A percentile compares a stretch with the other conserved stretches of the same genome.
phyloP scores from a whole-genome alignment of 352 stramenopile species.

The Halophytophthora batemanensis region DNA sequence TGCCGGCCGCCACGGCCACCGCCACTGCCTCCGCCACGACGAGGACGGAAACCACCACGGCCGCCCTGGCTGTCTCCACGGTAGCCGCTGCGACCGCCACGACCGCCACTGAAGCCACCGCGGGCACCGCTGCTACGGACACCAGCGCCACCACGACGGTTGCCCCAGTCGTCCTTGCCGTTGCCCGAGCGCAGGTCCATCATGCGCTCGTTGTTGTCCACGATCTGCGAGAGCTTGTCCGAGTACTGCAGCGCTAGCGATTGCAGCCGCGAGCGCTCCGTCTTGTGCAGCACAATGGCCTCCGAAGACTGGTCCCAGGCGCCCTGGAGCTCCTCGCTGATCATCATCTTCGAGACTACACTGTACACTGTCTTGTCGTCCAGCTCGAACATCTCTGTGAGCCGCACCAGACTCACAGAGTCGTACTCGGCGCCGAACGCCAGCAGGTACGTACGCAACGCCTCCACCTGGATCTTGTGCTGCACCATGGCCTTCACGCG shows the following conservation, averaged over 20 bases:
- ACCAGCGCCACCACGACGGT: slow-evolving; percentile 39
- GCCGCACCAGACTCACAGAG: slow-evolving; percentile 90
- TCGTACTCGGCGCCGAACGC: slow-evolving; percentile 96
- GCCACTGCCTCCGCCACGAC: slow-evolving; percentile 36
- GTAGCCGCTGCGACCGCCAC: slow-evolving; percentile 23
- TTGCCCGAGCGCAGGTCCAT: slow-evolving; percentile 77
- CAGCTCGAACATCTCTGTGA: slow-evolving; percentile 98
- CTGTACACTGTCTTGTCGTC: slow-evolving; percentile 95
- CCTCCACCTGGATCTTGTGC: slow-evolving; percentile 95
- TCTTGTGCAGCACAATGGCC: slow-evolving; percentile 95
- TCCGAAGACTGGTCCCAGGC: slow-evolving; percentile 98
- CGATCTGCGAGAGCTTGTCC: slow-evolving; percentile 89
- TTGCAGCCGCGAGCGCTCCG: slow-evolving; percentile 94
- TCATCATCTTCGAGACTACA: slow-evolving; percentile 99
- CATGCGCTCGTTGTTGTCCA: slow-evolving; percentile 90
- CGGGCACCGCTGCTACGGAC: slow-evolving; percentile 36
- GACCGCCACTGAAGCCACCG: slow-evolving; percentile 31
- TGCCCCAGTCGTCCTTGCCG: slow-evolving; percentile 66
- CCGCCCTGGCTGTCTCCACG: slow-evolving; percentile 50
- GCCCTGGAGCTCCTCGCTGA: slow-evolving; percentile 96
- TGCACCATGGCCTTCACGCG: slow-evolving; percentile 90
- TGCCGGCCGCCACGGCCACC: slow-evolving; percentile 35
- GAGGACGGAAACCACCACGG: slow-evolving; percentile 39
- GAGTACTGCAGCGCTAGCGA: slow-evolving; percentile 95
- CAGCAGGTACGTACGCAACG: slow-evolving; percentile 95